phyloP scores from a whole-genome alignment of 2,329 filamentous ascomycete genomes.

The Diaporthe sp. region DNA sequence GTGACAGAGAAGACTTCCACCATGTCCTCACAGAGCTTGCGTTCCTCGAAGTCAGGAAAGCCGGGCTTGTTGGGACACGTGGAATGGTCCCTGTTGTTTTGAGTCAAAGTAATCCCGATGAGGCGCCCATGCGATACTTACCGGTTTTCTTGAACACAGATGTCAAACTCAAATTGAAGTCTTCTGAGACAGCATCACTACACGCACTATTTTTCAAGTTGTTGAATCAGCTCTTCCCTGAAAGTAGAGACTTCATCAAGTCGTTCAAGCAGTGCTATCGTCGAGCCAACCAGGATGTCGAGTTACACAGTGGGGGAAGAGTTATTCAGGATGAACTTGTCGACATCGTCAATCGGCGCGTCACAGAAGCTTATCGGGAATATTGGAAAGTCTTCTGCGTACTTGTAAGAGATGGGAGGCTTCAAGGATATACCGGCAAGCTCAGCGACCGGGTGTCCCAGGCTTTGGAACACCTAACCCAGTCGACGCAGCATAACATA shows the following conservation, averaged over 20 bases:
- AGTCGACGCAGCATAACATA: background rate
- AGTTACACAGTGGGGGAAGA: background rate
- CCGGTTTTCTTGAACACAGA: background rate
- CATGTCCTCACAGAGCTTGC: background rate
- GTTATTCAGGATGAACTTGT: background rate
- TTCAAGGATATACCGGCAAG: background rate
- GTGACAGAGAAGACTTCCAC: background rate
- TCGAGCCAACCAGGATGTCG: background rate
- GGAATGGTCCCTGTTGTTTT: background rate
- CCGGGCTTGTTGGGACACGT: background rate
- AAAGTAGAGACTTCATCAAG: background rate
- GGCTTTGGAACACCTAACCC: background rate
- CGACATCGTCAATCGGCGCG: background rate
- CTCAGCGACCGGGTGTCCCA: background rate
- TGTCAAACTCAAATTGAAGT: background rate
- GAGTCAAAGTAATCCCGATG: background rate
- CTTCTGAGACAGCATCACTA: background rate
- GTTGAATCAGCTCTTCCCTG: background rate
- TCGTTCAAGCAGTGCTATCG: background rate
- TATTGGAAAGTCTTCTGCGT: background rate
- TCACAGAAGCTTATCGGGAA: background rate
- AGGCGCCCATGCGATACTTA: background rate
- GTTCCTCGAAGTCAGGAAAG: background rate
- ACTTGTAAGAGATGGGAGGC: background rate
- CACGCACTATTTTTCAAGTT: constrained; percentile 19